Evolutionary conservation across 2,329 filamentous ascomycete species (phyloP).

Genomic region (Aureobasidium sp.): DNA sequence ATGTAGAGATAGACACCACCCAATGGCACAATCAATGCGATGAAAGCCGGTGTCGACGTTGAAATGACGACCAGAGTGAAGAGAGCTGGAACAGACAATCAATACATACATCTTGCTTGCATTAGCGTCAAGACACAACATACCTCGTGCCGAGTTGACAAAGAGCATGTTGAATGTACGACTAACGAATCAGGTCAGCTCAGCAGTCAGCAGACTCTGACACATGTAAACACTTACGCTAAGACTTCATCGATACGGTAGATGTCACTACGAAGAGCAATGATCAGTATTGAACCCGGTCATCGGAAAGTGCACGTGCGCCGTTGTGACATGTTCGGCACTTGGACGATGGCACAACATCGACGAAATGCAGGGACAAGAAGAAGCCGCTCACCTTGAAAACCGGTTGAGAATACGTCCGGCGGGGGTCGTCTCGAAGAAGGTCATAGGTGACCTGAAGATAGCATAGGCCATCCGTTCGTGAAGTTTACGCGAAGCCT

Average conservation of each 20-base stretch:
- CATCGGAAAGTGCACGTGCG: slow-evolving; percentile 4
- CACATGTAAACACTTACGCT: slow-evolving; percentile 45
- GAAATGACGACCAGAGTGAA: slow-evolving; percentile 88
- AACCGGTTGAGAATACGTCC: slow-evolving; percentile 97
- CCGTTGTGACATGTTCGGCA: neutral
- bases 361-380: neutral
- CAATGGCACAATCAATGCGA: slow-evolving; percentile 74
- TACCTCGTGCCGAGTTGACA: slow-evolving; percentile 43
- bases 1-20: slow-evolving; percentile 80
- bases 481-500: slow-evolving; percentile 92
- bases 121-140: slow-evolving; percentile 20
- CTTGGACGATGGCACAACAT: neutral
- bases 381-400: slow-evolving; percentile 58
- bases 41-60: slow-evolving; percentile 70
- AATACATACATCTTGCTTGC: slow-evolving; percentile 12
- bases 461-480: slow-evolving; percentile 96
- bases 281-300: slow-evolving; percentile 3
- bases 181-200: slow-evolving; percentile 30
- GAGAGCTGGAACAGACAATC: slow-evolving; percentile 34
- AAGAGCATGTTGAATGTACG: slow-evolving; percentile 92
- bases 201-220: slow-evolving; percentile 1
- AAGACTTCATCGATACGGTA: slow-evolving; percentile 86
- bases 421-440: slow-evolving; percentile 94
- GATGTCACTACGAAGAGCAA: slow-evolving; percentile 52
- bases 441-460: slow-evolving; percentile 96